Percentiles rank a stretch among this genome's conserved stretches.
These are phyloP conservation scores for Leptographium galeiforme DNA, from an alignment of 2,329 filamentous ascomycete species.

Conservation along the genomic window DNA sequence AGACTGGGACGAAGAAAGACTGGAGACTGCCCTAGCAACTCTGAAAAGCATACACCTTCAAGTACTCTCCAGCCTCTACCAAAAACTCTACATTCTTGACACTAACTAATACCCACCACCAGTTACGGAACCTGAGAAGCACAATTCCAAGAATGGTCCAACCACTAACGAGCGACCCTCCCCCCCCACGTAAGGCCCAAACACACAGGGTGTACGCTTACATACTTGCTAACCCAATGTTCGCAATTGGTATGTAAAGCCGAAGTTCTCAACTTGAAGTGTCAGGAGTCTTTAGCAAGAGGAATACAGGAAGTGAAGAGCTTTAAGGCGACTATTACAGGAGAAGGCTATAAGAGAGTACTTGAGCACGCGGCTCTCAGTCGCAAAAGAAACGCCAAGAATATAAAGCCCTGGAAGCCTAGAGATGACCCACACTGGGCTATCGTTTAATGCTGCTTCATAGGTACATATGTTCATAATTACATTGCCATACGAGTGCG, in stretches of 20 bases:
- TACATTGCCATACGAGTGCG: no score
- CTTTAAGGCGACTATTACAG: constrained; percentile 32
- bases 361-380: constrained; percentile 40
- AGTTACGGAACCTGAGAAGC: constrained; percentile 34
- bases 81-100: not conserved
- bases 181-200: constrained; percentile 32
- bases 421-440: constrained; percentile 48
- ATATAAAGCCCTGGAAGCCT: constrained; percentile 45
- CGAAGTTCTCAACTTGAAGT: constrained; percentile 31
- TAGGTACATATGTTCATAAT: not conserved
- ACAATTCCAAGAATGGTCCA: constrained; percentile 37
- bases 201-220: not conserved
- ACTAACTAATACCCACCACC: not conserved
- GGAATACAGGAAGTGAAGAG: constrained; percentile 38
- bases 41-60: constrained; percentile 42
- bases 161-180: constrained; percentile 32
- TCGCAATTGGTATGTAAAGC: constrained; percentile 23
- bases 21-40: constrained; percentile 34
- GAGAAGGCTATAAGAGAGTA: constrained; percentile 33
- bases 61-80: constrained; percentile 20
- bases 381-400: constrained; percentile 37
- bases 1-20: constrained; percentile 32
- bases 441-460: constrained; percentile 2
- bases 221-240: constrained; percentile 9
- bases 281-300: constrained; percentile 31